Percentiles rank a stretch among this genome's conserved stretches.
phyloP scores from a whole-genome alignment of 2,329 filamentous ascomycete genomes.

The Tolypocladium nubicola region DNA sequence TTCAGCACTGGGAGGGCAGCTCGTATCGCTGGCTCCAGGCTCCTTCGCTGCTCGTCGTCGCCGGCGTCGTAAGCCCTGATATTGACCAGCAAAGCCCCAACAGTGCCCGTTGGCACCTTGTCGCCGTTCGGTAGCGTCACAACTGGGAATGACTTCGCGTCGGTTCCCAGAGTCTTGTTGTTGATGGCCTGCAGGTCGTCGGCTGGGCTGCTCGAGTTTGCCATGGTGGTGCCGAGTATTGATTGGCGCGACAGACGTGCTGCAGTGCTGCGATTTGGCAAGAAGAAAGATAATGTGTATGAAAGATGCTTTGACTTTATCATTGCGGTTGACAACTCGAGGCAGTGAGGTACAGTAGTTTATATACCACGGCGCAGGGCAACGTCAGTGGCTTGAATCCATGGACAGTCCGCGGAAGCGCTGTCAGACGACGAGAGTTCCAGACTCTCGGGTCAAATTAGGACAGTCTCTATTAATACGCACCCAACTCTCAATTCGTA shows the following conservation, averaged over 20 bases:
- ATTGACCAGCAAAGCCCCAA: conserved; percentile 7
- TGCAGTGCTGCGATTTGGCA: not conserved
- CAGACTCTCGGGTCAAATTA: not conserved
- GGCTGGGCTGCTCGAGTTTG: not conserved
- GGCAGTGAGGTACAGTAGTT: not conserved
- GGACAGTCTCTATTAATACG: too few relatives aligned
- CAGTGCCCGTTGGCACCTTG: conserved; percentile 6
- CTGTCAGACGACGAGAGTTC: not conserved
- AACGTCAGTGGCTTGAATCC: not conserved
- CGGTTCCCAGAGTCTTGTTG: conserved; percentile 5
- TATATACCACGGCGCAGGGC: not conserved
- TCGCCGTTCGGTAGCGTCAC: conserved; percentile 6
- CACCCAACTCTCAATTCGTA: too few relatives aligned
- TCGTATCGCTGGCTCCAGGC: conserved; percentile 2
- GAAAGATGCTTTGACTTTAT: not conserved
- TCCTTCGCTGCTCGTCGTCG: not conserved
- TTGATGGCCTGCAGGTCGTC: conserved; percentile 5
- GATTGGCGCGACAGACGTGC: not conserved
- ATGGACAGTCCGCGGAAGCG: not conserved
- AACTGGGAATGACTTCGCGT: conserved; percentile 4
- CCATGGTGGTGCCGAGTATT: not conserved
- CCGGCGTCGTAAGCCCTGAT: conserved; percentile 5
- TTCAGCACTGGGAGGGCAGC: conserved; percentile 5
- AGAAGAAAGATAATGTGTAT: too few relatives aligned
- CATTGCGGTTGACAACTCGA: not conserved